Evolutionary conservation across 805 yeast genomes (phyloP).

Genomic region (Brettanomyces bruxellensis): DNA sequence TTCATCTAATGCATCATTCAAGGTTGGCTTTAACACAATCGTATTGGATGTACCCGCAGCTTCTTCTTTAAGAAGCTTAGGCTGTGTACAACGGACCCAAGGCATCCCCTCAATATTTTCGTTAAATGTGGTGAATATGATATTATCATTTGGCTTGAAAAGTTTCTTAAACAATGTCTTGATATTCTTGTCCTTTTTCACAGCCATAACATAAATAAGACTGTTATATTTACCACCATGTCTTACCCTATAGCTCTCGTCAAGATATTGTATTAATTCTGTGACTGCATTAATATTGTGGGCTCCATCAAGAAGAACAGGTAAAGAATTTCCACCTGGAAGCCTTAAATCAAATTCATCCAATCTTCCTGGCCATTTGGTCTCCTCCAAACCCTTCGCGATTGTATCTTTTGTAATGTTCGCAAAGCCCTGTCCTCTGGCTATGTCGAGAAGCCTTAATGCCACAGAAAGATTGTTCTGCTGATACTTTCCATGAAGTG

Average conservation of each 20-base stretch:
- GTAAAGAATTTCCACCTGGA: slow-evolving; percentile 12
- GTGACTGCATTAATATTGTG: slow-evolving; percentile 81
- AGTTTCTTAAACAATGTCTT: slow-evolving; percentile 45
- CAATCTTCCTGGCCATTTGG: slow-evolving; percentile 84
- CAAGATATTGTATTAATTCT: slow-evolving; percentile 53
- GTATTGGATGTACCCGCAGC: slow-evolving; percentile 15
- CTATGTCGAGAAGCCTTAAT: slow-evolving; percentile 39
- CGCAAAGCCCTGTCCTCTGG: slow-evolving; percentile 15
- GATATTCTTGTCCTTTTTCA: slow-evolving; percentile 66
- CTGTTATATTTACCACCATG: slow-evolving; percentile 5
- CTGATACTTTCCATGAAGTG: slow-evolving; percentile 65
- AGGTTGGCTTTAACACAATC: slow-evolving; percentile 16
- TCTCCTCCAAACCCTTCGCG: slow-evolving; percentile 40
- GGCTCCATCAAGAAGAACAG: slow-evolving; percentile 76
- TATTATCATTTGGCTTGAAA: slow-evolving; percentile 35
- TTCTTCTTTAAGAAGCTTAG: slow-evolving; percentile 22
- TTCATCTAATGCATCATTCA: slow-evolving; percentile 19
- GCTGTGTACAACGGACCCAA: slow-evolving; percentile 58
- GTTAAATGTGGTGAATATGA: slow-evolving; percentile 57
- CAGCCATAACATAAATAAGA: slow-evolving; percentile 57
- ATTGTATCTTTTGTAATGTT: slow-evolving; percentile 22
- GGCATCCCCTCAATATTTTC: slow-evolving; percentile 80
- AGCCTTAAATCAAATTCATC: slow-evolving; percentile 37
- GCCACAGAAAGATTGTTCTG: slow-evolving; percentile 62
- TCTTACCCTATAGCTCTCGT: slow-evolving; percentile 8